Evolutionary conservation across 2,329 filamentous ascomycete genomes (phyloP).

Genomic region (Ophiosphaerella herpotricha): DNA sequence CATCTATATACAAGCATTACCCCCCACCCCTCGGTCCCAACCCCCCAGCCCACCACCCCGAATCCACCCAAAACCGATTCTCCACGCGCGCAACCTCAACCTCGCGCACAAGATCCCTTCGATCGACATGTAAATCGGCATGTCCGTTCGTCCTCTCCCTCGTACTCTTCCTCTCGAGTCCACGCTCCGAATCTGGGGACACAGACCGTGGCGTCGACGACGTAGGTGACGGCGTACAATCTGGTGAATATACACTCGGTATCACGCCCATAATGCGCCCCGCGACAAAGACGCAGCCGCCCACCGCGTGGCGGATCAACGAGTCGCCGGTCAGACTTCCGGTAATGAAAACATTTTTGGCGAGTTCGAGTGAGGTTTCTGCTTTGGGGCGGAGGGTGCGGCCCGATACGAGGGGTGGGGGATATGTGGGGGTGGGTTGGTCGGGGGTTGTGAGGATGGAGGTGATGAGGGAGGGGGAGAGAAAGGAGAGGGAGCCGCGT

Average conservation of each 20-base stretch:
- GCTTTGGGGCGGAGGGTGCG: constrained; percentile 60
- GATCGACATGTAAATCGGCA: constrained; percentile 46
- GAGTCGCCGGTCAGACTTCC: constrained; percentile 66
- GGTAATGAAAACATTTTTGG: constrained; percentile 59
- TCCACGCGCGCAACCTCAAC: constrained; percentile 36
- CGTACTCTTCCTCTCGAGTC: constrained; percentile 18
- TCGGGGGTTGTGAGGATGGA: constrained; percentile 50
- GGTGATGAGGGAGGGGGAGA: constrained; percentile 51
- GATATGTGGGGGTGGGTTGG: background rate
- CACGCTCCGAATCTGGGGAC: constrained; percentile 19
- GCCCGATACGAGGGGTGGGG: constrained; percentile 51
- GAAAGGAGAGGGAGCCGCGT: constrained; percentile 59
- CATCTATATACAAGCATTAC: too few species aligned
- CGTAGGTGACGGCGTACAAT: constrained; percentile 13
- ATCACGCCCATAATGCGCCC: constrained; percentile 51
- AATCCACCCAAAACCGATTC: constrained; percentile 39
- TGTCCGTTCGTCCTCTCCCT: constrained; percentile 41
- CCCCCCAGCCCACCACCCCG: constrained; percentile 45
- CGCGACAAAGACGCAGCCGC: constrained; percentile 62
- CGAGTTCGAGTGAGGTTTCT: constrained; percentile 58
- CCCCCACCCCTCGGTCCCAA: constrained; percentile 19
- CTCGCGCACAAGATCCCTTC: constrained; percentile 33
- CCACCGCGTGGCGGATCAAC: constrained; percentile 63
- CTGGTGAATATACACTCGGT: constrained; percentile 21
- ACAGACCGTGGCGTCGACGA: constrained; percentile 27